These are phyloP conservation scores for Parastagonospora nodorum DNA, from an alignment of 2,329 filamentous ascomycete species.

Conservation along the genomic window DNA sequence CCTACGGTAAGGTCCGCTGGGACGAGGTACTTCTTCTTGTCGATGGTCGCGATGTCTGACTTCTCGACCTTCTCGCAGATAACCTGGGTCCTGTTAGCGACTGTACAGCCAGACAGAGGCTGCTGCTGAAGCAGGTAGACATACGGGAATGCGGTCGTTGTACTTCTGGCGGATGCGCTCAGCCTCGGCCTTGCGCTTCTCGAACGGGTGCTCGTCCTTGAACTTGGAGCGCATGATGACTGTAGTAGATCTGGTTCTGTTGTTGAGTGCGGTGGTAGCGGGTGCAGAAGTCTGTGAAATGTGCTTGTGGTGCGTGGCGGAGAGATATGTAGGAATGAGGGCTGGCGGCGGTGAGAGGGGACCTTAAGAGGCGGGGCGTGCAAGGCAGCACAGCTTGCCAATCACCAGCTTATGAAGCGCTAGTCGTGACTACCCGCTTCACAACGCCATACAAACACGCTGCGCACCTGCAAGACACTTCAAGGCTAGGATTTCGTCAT, in stretches of 20 bases:
- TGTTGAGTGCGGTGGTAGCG: constrained; percentile 13
- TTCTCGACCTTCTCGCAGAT: constrained; percentile 99
- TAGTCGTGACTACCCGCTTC: constrained; percentile 5
- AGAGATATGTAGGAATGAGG: constrained; percentile 31
- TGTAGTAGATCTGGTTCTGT: constrained; percentile 11
- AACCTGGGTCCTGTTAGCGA: constrained; percentile 64
- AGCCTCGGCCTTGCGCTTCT: constrained; percentile 99
- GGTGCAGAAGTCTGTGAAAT: constrained; percentile 4
- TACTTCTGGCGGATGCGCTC: constrained; percentile 99
- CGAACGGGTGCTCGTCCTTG: constrained; percentile 99
- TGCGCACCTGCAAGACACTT: constrained; percentile 15
- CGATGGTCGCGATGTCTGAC: constrained; percentile 98
- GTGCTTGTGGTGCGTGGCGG: constrained; percentile 25
- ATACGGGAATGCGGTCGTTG: constrained; percentile 94
- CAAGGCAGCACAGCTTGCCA: constrained; percentile 29
- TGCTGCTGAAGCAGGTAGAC: constrained; percentile 47
- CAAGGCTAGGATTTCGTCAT: constrained; percentile 17
- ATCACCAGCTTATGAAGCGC: neutral
- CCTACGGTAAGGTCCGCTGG: constrained; percentile 97
- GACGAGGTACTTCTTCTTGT: constrained; percentile 99
- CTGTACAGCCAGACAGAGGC: constrained; percentile 2
- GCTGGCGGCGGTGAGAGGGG: constrained; percentile 41
- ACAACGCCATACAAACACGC: constrained; percentile 10
- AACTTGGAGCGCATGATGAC: constrained; percentile 93
- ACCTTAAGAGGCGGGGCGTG: constrained; percentile 22